phyloP scores from a whole-genome alignment of 2,329 filamentous ascomycete genomes.

The Paecilomyces dactylethromorphus region DNA sequence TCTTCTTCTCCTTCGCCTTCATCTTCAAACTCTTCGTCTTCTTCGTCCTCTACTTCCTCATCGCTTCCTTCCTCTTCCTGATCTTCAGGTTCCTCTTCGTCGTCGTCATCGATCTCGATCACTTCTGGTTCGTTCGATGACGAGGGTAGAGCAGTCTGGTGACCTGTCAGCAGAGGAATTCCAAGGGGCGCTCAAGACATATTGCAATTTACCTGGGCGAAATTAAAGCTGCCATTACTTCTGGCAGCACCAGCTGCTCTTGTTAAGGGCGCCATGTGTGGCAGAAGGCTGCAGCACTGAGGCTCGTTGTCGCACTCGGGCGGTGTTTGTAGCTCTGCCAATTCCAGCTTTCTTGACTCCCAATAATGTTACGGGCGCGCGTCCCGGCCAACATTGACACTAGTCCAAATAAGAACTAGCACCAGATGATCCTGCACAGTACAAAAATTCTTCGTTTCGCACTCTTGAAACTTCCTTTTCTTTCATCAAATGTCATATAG shows the following conservation, averaged over 20 bases:
- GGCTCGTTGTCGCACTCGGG: background rate
- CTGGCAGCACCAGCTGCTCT: slow-evolving; percentile 22
- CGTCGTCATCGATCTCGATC: slow-evolving; percentile 34
- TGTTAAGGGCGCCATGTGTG: slow-evolving; percentile 34
- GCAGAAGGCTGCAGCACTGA: background rate
- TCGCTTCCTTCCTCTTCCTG: slow-evolving; percentile 13
- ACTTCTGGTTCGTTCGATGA: slow-evolving; percentile 25
- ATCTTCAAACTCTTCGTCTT: slow-evolving; percentile 14
- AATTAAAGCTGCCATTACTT: slow-evolving; percentile 14
- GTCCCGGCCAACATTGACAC: slow-evolving; percentile 14
- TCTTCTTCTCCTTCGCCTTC: slow-evolving; percentile 19
- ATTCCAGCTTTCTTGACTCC: slow-evolving; percentile 9
- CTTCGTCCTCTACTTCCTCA: slow-evolving; percentile 17
- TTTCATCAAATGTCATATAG: slow-evolving; percentile 56
- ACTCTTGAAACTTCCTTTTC: slow-evolving; percentile 39
- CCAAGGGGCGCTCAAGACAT: slow-evolving; percentile 5
- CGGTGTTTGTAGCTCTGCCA: slow-evolving; percentile 5
- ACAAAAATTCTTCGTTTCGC: slow-evolving; percentile 20
- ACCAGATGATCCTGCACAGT: slow-evolving; percentile 12
- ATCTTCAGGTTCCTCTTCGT: slow-evolving; percentile 16
- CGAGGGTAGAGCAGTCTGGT: slow-evolving; percentile 13
- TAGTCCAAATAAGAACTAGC: slow-evolving; percentile 28
- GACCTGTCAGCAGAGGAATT: slow-evolving; percentile 7
- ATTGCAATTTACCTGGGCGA: slow-evolving; percentile 18
- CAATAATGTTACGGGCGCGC: slow-evolving; percentile 26